These are phyloP conservation scores for Pythium utonaiense DNA, from an alignment of 352 stramenopile genomes.

Conservation along the genomic window DNA sequence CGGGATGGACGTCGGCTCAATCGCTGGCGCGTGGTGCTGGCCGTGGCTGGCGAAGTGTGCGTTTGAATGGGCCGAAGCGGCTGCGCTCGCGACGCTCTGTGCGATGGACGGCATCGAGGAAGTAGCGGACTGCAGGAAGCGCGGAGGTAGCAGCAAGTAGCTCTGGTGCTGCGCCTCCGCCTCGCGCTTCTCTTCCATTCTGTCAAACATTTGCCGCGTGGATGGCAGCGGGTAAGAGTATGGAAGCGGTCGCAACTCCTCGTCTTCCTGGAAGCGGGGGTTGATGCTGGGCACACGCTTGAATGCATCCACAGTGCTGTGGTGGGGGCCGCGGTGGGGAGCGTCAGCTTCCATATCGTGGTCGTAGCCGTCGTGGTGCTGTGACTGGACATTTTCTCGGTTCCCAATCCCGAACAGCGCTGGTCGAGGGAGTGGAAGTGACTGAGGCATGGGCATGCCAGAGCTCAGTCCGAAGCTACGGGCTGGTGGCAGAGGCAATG, in stretches of 20 bases:
- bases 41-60: slow-evolving; percentile 16
- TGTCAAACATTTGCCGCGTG: background rate
- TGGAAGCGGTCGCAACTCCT: slow-evolving; percentile 18
- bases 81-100: slow-evolving; percentile 10
- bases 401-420: slow-evolving; percentile 1
- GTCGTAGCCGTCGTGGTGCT: slow-evolving; percentile 9
- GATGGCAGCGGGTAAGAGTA: slow-evolving; percentile 14
- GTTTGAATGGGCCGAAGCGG: background rate
- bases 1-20: slow-evolving; percentile 21
- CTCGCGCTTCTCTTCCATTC: slow-evolving; percentile 17
- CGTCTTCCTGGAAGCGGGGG: slow-evolving; percentile 8
- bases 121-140: slow-evolving; percentile 7
- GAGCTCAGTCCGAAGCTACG: slow-evolving; percentile 18
- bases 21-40: background rate
- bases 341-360: background rate
- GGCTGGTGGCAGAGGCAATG: slow-evolving; percentile 11
- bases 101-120: slow-evolving; percentile 2
- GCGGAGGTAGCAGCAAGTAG: slow-evolving; percentile 11
- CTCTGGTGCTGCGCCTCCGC: slow-evolving; percentile 7
- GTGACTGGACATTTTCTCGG: slow-evolving; percentile 9
- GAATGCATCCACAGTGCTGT: slow-evolving; percentile 10
- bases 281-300: slow-evolving; percentile 18
- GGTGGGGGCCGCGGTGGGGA: background rate
- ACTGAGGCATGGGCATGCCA: slow-evolving; percentile 7
- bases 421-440: slow-evolving; percentile 5